Evolutionary conservation across 192 early-diverging fungal genomes (phyloP), one percentile per base, ranked within the genome.

Genomic region (Backusella tuberculispora): DNA sequence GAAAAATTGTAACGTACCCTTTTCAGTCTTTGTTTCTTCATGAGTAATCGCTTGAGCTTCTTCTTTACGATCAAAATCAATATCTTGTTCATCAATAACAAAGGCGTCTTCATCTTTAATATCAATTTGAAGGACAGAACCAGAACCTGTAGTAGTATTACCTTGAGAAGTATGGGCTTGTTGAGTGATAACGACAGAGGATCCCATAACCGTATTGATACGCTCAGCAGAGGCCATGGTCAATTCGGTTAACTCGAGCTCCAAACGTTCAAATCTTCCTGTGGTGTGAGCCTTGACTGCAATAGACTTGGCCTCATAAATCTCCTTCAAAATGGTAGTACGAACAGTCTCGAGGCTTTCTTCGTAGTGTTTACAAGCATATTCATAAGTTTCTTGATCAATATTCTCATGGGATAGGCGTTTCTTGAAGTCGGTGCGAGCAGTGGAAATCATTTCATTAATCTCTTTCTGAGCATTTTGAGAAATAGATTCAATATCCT

Each of bases 341-440:
- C 40, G 40, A 24, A 72, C 56, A 21, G 50, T 24, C 1, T 72
- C 53, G 14, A 72, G 24, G 5, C 53, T 60, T 21, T 50, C 38
- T 42, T 72, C 71, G 41, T 72, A 72, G 42, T 72, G 50, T 21
- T 63, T 53, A 10, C 71, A 53, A 10, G 71, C 71, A 72, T 63
- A 53, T 17, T 72, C 40, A 19, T 56, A 42, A 2, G 50, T 40
- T 21, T 34, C 56, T n/a, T 72, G 40, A 42, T 72, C 71, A 53
- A 72, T 21, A 12, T 60, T 50, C 14, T 37, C 71, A 14, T 63
- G 14, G 14, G 50, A 21, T 38, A 72, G 43, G 24, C 50, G 29
- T 19, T 63, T 56, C n/a, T 48, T 42, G 13, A 63, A 72, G 13
- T 63, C 53, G 24, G 71, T 43, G 41, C 71, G 53, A 42, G 71